phyloP scores from a whole-genome alignment of 352 stramenopile species.

The Elongisporangium prolatum region DNA sequence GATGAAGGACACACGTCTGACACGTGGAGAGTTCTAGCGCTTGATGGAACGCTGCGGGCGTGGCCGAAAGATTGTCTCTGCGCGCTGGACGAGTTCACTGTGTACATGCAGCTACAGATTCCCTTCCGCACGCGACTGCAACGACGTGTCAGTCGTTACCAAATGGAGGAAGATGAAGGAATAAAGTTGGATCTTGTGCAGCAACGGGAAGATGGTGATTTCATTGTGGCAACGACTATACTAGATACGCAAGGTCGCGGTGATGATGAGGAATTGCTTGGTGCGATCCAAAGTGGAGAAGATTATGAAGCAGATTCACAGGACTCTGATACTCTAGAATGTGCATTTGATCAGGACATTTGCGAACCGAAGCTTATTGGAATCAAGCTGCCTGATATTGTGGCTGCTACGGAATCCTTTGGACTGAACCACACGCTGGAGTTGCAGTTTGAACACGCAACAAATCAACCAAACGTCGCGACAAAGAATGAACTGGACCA shows the following conservation, averaged over 20 bases:
- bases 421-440: conserved; percentile 36
- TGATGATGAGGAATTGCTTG: background rate
- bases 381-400: conserved; percentile 45
- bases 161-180: too few relatives aligned
- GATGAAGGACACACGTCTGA: too few relatives aligned
- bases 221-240: background rate
- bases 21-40: too few relatives aligned
- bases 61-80: too few relatives aligned
- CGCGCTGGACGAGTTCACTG: too few relatives aligned
- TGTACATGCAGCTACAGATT: too few relatives aligned
- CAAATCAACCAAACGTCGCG: conserved; percentile 30
- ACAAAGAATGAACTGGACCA: conserved; percentile 29
- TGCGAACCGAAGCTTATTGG: conserved; percentile 44
- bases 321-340: conserved; percentile 16
- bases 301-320: background rate
- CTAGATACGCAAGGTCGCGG: background rate
- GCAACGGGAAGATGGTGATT: background rate
- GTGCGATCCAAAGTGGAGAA: background rate
- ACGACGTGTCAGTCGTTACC: too few relatives aligned
- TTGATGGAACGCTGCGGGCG: too few relatives aligned
- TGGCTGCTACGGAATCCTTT: conserved; percentile 14
- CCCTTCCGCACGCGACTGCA: too few relatives aligned
- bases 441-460: conserved; percentile 49
- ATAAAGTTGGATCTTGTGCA: too few relatives aligned
- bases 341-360: conserved; percentile 48